phyloP scores from a whole-genome alignment of 768 basidiomycete genomes.

The Hydnum rufescens region DNA sequence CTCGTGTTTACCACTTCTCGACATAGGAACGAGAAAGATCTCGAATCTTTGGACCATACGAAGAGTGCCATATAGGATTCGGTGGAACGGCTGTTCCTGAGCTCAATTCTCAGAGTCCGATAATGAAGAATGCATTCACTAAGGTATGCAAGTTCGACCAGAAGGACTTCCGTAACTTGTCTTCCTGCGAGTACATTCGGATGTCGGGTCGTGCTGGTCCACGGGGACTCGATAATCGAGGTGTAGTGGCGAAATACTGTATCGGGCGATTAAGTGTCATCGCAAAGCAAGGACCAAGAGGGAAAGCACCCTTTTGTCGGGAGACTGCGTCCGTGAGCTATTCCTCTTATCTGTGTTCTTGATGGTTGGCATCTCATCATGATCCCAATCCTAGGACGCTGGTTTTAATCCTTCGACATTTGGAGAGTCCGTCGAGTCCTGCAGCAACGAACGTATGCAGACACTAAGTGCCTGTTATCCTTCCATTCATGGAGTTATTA shows the following conservation, averaged over 20 bases:
- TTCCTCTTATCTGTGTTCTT: slow-evolving; percentile 18
- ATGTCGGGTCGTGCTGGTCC: slow-evolving; percentile 98
- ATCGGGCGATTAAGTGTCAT: slow-evolving; percentile 55
- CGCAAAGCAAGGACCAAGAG: slow-evolving; percentile 67
- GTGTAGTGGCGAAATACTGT: slow-evolving; percentile 84
- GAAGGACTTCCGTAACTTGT: slow-evolving; percentile 78
- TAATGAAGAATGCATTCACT: too few relatives aligned
- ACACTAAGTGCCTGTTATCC: slow-evolving; percentile 76
- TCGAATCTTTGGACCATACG: too few relatives aligned
- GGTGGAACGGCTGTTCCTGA: too few relatives aligned
- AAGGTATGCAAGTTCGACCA: slow-evolving; percentile 99
- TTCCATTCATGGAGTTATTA: slow-evolving; percentile 87
- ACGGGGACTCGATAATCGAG: slow-evolving; percentile 90
- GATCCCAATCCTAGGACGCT: slow-evolving; percentile 36
- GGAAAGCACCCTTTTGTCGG: slow-evolving; percentile 56
- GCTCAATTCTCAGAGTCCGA: too few relatives aligned
- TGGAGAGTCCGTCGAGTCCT: slow-evolving; percentile 74
- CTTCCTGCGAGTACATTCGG: slow-evolving; percentile 94
- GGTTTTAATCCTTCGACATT: slow-evolving; percentile 92
- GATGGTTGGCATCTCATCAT: slow-evolving; percentile 4
- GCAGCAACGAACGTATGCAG: slow-evolving; percentile 71
- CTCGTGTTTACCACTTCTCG: too few relatives aligned
- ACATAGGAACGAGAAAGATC: too few relatives aligned
- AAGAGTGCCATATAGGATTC: too few relatives aligned
- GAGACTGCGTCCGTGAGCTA: slow-evolving; percentile 88